Evolutionary conservation across 805 yeast species (phyloP), one percentile per base, ranked within the genome.

Genomic region (Wickerhamomyces chaumierensis): DNA sequence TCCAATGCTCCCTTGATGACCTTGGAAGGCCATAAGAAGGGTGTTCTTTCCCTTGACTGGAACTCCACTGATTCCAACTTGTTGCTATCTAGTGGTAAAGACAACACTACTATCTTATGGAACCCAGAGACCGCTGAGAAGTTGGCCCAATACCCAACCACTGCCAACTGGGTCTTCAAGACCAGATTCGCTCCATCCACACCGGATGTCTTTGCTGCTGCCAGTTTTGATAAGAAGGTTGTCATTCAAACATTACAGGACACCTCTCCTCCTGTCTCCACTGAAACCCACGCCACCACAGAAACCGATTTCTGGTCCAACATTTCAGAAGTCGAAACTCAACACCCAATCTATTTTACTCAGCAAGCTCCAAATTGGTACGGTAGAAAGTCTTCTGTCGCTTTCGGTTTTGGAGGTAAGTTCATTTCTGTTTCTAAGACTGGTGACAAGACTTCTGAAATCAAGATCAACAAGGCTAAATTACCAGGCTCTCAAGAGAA

Each of bases 371-470:
- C 99, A 36, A 60, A 66, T 42, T 92, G 98, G 98, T 71, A 85
- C 43, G 73, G 74, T 44, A 69, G 81, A 47, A 86, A 86, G 12
- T 68, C 73, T 5, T 68, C 80, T 36, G 95, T 81, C 13, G 65
- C 76, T 2, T 92, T 94, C 69, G 97, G 95, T 0, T 90, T 87
- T 62, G 98, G 98, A 43, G 95, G 95, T 38, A 86, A 85, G 61
- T 57, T 92, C 32, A 88, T 81, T 4, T 58, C 67, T 12, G 75
- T 80, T 23, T 51, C 57, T 9, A 60, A 59, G 38, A 62, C 65
- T 36, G 67, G 66, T 17, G 53, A 52, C 3, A 55, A 60, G 44
- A 51, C 68, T 49, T 65, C 75, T 20, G 41, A 58, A 6, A 57
- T 75, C 16, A 56, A 57, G 18, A 61, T 76, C 40, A 52, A 64